Evolutionary conservation across 441 rosid genomes (phyloP).

Genomic region (Cnidoscolus chayamansa): DNA sequence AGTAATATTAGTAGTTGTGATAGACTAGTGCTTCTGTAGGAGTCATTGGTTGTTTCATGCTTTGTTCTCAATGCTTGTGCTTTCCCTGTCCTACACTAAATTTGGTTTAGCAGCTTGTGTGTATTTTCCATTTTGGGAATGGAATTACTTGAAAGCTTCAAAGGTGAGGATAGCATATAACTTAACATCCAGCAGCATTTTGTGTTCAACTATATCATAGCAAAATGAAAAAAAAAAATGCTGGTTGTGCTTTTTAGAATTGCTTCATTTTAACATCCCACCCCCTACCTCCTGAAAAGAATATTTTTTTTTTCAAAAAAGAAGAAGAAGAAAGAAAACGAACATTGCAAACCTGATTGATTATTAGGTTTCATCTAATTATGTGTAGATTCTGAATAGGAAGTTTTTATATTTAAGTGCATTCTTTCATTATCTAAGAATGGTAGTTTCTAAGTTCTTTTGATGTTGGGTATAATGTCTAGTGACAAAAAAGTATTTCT

Average conservation of each 20-base stretch:
- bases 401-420: background rate
- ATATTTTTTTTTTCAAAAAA: too few relatives aligned
- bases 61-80: background rate
- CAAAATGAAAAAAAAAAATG: background rate
- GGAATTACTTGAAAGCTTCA: background rate
- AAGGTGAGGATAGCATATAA: background rate
- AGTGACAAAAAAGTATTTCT: background rate
- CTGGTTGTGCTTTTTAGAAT: background rate
- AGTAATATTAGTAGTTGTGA: too few relatives aligned
- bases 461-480: background rate
- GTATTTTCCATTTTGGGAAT: background rate
- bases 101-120: background rate
- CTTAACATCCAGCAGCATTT: background rate
- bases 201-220: background rate
- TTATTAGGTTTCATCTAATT: background rate
- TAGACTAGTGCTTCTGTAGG: too few relatives aligned
- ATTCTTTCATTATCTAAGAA: background rate
- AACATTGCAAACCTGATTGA: too few relatives aligned
- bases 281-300: too few relatives aligned
- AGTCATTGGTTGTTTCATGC: background rate
- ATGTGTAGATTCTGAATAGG: background rate
- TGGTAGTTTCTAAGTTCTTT: background rate
- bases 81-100: background rate
- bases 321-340: too few relatives aligned
- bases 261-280: background rate